phyloP scores from a whole-genome alignment of 208 protist species.

The Leishmania amazonensis region DNA sequence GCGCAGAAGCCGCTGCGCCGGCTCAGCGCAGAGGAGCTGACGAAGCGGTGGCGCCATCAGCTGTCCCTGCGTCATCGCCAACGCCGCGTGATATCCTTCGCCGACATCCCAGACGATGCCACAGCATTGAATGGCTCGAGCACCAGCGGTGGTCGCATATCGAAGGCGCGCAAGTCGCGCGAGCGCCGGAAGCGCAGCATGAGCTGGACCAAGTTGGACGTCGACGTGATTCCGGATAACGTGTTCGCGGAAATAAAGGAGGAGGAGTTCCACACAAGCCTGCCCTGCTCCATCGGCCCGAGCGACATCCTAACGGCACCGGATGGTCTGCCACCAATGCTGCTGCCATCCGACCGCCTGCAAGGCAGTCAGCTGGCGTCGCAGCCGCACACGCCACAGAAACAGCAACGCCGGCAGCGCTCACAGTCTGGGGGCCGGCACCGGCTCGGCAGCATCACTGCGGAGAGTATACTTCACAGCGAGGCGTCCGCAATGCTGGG shows the following conservation, averaged over 20 bases:
- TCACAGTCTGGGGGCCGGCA: constrained; percentile 5
- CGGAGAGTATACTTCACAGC: constrained; percentile 39
- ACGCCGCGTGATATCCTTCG: constrained; percentile 43
- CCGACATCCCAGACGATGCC: constrained; percentile 31
- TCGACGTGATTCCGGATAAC: constrained; percentile 53
- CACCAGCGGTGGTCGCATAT: not conserved
- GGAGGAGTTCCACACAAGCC: constrained; percentile 37
- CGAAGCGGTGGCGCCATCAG: constrained; percentile 42
- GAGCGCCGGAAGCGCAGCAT: constrained; percentile 38
- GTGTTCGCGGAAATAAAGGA: constrained; percentile 56
- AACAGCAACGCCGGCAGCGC: constrained; percentile 13
- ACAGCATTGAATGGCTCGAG: not conserved
- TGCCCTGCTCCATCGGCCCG: constrained; percentile 28
- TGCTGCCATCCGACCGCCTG: not conserved
- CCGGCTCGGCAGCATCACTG: constrained; percentile 24
- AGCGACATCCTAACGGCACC: constrained; percentile 12
- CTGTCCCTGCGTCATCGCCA: constrained; percentile 36
- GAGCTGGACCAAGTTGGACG: constrained; percentile 38
- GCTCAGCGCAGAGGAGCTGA: constrained; percentile 41
- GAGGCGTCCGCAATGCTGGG: constrained; percentile 39
- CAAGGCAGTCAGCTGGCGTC: constrained; percentile 6
- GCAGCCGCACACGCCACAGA: constrained; percentile 1
- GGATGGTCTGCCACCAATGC: not conserved
- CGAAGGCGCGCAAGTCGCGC: constrained; percentile 20
- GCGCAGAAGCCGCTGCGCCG: constrained; percentile 20